Evolutionary conservation across 305 asterid species (phyloP).

Genomic region (Solanum hybrid): DNA sequence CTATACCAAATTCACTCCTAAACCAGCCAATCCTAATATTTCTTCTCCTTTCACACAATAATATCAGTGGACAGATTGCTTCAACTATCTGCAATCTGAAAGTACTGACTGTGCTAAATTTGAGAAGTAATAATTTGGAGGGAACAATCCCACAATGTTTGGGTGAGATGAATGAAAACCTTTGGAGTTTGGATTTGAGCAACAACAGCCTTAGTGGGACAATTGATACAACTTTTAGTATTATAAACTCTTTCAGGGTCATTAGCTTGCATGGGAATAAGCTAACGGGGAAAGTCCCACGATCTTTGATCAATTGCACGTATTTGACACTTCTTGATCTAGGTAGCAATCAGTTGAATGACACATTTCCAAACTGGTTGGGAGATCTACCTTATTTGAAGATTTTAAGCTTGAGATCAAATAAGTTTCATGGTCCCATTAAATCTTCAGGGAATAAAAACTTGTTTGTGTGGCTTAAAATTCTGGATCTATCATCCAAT

Average conservation of each 20-base stretch:
- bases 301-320: not conserved
- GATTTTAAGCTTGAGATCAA: conserved; percentile 8
- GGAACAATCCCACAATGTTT: too few relatives aligned
- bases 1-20: too few relatives aligned
- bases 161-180: too few relatives aligned
- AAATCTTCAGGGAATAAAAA: too few relatives aligned
- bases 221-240: too few relatives aligned
- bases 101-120: rapidly evolving
- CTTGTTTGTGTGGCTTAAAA: not conserved
- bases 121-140: too few relatives aligned
- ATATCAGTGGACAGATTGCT: too few relatives aligned
- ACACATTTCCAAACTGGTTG: conserved; percentile 10
- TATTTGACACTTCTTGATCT: rapidly evolving
- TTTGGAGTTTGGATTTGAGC: too few relatives aligned
- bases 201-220: too few relatives aligned
- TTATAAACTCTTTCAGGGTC: not conserved
- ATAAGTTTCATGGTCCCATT: not conserved
- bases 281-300: not conserved
- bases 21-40: too few relatives aligned
- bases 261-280: not conserved
- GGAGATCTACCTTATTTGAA: not conserved
- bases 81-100: too few relatives aligned
- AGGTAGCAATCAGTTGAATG: not conserved
- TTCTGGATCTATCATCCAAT: conserved; percentile 10
- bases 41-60: too few relatives aligned